A percentile compares a stretch with the other conserved stretches of the same genome.
Conservation (phyloP, 352 stramenopile genomes). For the Salisapilia sapeloensis region DNA sequence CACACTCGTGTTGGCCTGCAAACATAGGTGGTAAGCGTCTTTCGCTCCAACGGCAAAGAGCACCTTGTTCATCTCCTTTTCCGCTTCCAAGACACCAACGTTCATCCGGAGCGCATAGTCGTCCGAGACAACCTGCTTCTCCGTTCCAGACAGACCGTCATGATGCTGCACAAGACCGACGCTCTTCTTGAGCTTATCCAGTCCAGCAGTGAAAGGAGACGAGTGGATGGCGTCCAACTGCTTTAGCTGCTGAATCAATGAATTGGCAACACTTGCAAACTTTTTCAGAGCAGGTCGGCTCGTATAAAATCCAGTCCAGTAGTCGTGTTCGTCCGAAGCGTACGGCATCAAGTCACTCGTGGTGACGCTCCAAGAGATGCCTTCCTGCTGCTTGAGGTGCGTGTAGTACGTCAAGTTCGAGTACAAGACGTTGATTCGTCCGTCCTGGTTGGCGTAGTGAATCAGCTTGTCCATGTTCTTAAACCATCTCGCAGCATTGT, state of each 20-base stretch:
- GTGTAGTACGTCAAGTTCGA: slow-evolving; percentile 94
- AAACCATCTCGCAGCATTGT: slow-evolving; percentile 81
- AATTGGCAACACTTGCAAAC: slow-evolving; percentile 81
- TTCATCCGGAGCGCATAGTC: slow-evolving; percentile 91
- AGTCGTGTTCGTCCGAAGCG: slow-evolving; percentile 81
- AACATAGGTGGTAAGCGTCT: slow-evolving; percentile 40
- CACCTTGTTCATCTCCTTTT: slow-evolving; percentile 57
- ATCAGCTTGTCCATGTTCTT: slow-evolving; percentile 96
- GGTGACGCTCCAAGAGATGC: slow-evolving; percentile 74
- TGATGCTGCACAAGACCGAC: slow-evolving; percentile 93
- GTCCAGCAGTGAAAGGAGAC: slow-evolving; percentile 25
- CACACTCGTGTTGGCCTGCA: slow-evolving; percentile 85
- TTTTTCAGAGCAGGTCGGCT: slow-evolving; percentile 86
- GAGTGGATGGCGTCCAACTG: slow-evolving; percentile 79
- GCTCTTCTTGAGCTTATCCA: slow-evolving; percentile 70
- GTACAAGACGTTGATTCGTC: slow-evolving; percentile 90
- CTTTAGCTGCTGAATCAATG: slow-evolving; percentile 78
- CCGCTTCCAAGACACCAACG: slow-evolving; percentile 45
- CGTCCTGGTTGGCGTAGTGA: slow-evolving; percentile 86
- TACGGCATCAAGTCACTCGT: slow-evolving; percentile 97
- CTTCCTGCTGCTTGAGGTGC: slow-evolving; percentile 79
- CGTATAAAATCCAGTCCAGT: slow-evolving; percentile 95
- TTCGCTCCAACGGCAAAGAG: slow-evolving; percentile 59
- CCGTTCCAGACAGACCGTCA: slow-evolving; percentile 89
- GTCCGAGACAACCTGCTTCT: slow-evolving; percentile 90